phyloP scores from a whole-genome alignment of 192 early-diverging fungal species.

The Coemansia sp. region DNA sequence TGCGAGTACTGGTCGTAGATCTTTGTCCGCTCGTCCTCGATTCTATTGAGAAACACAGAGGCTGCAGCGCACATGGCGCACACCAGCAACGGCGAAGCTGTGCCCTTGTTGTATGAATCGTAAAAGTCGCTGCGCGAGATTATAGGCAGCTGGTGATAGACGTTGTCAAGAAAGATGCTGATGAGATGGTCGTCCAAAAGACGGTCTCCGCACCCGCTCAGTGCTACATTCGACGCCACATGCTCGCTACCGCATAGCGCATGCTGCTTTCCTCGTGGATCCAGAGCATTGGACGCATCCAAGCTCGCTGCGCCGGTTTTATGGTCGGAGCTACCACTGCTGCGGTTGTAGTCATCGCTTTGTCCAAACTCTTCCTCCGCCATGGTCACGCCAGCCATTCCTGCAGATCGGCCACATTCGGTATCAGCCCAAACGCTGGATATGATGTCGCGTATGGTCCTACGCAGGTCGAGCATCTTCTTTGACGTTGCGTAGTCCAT shows the following conservation, averaged over 20 bases:
- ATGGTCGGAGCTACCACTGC: background rate
- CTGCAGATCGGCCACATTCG: constrained; percentile 50
- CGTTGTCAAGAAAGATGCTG: constrained; percentile 40
- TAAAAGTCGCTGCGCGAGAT: constrained; percentile 30
- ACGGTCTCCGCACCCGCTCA: constrained; percentile 30
- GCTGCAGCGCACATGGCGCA: constrained; percentile 52
- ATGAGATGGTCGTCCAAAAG: constrained; percentile 49
- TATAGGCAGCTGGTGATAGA: constrained; percentile 52
- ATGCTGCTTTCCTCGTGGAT: background rate
- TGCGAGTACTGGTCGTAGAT: constrained; percentile 47
- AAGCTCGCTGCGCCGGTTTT: background rate
- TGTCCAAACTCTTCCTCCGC: constrained; percentile 27
- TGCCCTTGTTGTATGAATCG: constrained; percentile 16
- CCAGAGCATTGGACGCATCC: background rate
- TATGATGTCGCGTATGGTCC: constrained; percentile 41
- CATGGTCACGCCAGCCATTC: constrained; percentile 47
- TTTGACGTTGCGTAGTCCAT: constrained; percentile 8
- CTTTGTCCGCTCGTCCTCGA: constrained; percentile 49
- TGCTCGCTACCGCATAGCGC: background rate
- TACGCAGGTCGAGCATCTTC: constrained; percentile 41
- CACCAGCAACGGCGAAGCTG: constrained; percentile 32
- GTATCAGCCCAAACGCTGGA: constrained; percentile 52
- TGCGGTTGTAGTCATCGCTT: background rate
- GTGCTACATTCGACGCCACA: background rate
- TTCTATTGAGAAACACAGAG: constrained; percentile 49